Evolutionary conservation across 805 yeast genomes (phyloP), one percentile per base, ranked within the genome.

Genomic region (Candida tammaniensis): DNA sequence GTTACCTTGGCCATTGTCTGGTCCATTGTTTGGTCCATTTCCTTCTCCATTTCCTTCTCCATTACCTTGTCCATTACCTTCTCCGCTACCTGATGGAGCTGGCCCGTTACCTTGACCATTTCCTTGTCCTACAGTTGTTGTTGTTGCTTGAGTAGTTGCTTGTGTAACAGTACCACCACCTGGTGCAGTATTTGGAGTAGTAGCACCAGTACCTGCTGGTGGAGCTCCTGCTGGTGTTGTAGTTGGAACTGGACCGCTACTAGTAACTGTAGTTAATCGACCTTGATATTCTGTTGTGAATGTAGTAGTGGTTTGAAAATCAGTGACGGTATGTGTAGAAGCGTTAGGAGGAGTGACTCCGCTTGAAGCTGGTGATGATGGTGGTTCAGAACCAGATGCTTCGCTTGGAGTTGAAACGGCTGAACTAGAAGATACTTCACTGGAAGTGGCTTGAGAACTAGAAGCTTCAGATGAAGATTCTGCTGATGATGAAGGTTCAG

Each of bases 11-110:
- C 31, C 31, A 6, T 29, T 9, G 10, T 11, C 30, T 36, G 15
- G 36, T 34, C 20, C 38, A 29, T 15, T 27, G 18, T 17, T 31
- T 17, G n/a, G 30, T 22, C 19, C 19, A 8, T 9, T 9, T 8
- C 19, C 19, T 9, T 11, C 13, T 9, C 30, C 19, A 27, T 27
- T 24, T 24, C 26, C 26, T 7, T 24, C n/a, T 7, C 26, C 26
- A 13, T 24, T 24, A 24, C 26, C 26, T 8, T 11, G 6, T 24
- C 26, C 26, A 13, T 24, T 24, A 7, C 26, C 26, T 7, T 24
- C n/a, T 7, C 26, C 26, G n/a, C n/a, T 24, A n/a, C 12, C 7
- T 26, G 19, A 15, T 8, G 17, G 7, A 14, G 19, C 6, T 15
- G 30, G 9, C 7, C 19, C 30, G n/a, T 13, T 13, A 16, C 30